phyloP scores from a whole-genome alignment of 208 protist species.

The Acanthamoeba triangularis region DNA sequence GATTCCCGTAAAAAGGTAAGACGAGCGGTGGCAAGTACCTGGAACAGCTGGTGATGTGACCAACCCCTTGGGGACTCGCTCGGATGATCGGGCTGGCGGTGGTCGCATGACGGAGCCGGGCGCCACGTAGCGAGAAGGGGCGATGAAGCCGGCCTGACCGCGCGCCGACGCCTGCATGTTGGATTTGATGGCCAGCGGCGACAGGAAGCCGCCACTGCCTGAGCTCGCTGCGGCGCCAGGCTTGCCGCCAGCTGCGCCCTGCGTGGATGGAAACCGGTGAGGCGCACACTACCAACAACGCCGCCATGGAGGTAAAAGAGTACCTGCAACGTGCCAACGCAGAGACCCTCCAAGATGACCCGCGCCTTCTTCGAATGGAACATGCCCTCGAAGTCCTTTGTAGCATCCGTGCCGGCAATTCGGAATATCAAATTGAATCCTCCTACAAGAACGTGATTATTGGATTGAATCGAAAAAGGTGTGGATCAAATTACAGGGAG shows the following conservation, averaged over 20 bases:
- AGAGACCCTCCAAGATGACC: slow-evolving; percentile 79
- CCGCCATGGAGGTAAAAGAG: neutral
- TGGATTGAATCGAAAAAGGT: neutral
- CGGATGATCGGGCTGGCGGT: neutral
- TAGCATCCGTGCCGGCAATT: slow-evolving; percentile 61
- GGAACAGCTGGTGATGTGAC: neutral
- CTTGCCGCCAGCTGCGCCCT: neutral
- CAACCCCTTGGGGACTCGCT: neutral
- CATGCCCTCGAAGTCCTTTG: slow-evolving; percentile 83
- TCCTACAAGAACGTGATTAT: neutral
- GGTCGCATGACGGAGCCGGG: neutral
- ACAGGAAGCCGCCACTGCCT: neutral
- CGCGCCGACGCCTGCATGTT: slow-evolving; percentile 9
- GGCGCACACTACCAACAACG: neutral
- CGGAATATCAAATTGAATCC: slow-evolving; percentile 77
- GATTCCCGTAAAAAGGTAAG: too few relatives aligned
- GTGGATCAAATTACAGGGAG: neutral
- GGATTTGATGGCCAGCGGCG: slow-evolving; percentile 51
- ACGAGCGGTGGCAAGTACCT: too few relatives aligned
- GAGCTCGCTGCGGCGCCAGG: too few relatives aligned
- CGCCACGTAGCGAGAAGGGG: neutral
- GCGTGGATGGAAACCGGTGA: neutral
- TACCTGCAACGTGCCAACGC: slow-evolving; percentile 68
- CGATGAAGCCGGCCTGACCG: neutral
- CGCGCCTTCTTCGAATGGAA: slow-evolving; percentile 81